A percentile compares a stretch with the other conserved stretches of the same genome.
These are phyloP conservation scores for Penicillium canariense DNA, from an alignment of 495 filamentous ascomycete genomes.

Conservation along the genomic window DNA sequence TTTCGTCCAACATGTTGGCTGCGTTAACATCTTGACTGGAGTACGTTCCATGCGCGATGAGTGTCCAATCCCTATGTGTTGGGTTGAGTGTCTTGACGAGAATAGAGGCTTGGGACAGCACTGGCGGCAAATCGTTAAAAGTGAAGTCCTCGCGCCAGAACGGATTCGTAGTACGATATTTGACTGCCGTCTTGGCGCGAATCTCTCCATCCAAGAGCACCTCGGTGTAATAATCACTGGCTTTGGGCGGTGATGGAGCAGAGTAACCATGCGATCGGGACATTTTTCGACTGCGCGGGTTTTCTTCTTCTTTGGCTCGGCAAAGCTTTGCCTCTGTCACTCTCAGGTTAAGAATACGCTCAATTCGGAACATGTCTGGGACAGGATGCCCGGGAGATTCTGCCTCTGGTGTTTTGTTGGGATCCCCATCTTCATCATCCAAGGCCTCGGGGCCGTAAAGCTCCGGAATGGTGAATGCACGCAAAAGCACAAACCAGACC, in stretches of 20 bases:
- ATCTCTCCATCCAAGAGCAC: slow-evolving; percentile 89
- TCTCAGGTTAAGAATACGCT: slow-evolving; percentile 56
- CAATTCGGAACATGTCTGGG: slow-evolving; percentile 64
- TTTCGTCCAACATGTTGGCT: slow-evolving; percentile 45
- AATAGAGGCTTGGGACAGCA: slow-evolving; percentile 76
- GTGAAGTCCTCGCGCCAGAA: slow-evolving; percentile 95
- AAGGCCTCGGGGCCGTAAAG: slow-evolving; percentile 65
- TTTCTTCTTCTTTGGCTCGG: slow-evolving; percentile 29
- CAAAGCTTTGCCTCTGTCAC: slow-evolving; percentile 61
- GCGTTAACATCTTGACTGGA: slow-evolving; percentile 45
- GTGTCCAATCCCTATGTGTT: slow-evolving; percentile 53
- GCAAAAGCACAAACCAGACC: slow-evolving; percentile 92
- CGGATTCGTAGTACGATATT: slow-evolving; percentile 75
- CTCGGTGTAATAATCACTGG: slow-evolving; percentile 74
- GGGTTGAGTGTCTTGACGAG: slow-evolving; percentile 68
- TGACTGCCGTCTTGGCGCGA: slow-evolving; percentile 79
- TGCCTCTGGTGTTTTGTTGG: slow-evolving; percentile 25
- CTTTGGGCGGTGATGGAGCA: slow-evolving; percentile 25
- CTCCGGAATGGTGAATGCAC: slow-evolving; percentile 92
- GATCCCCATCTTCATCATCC: slow-evolving; percentile 24
- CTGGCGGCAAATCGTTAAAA: slow-evolving; percentile 79
- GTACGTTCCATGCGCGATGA: slow-evolving; percentile 48
- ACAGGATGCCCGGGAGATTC: slow-evolving; percentile 18
- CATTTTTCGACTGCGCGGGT: slow-evolving; percentile 39
- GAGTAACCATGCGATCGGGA: slow-evolving; percentile 37